Evolutionary conservation across 2,329 filamentous ascomycete genomes (phyloP).

Genomic region (Colletotrichum orchidophilum): DNA sequence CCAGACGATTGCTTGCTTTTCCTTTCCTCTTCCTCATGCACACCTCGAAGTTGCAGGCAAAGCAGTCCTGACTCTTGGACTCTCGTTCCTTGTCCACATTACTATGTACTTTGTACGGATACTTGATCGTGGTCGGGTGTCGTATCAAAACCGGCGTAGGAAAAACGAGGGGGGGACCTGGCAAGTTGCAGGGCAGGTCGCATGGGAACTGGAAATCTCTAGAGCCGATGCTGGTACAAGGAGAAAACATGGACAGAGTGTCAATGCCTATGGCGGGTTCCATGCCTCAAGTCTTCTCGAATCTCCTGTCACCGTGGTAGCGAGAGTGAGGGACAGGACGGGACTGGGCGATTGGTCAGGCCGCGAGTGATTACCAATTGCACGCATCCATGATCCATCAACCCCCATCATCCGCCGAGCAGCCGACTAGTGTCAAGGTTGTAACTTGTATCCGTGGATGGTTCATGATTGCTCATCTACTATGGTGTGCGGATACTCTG

Average conservation of each 20-base stretch:
- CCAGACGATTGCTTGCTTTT: not conserved
- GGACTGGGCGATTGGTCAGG: not conserved
- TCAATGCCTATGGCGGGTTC: not conserved
- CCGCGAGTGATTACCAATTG: slow-evolving; percentile 27
- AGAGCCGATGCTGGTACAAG: slow-evolving; percentile 8
- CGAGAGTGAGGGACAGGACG: slow-evolving; percentile 10
- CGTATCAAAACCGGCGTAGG: not conserved
- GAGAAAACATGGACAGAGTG: slow-evolving; percentile 4
- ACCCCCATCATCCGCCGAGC: not conserved
- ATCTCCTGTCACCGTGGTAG: slow-evolving; percentile 28
- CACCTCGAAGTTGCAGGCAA: not conserved
- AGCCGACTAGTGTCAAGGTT: slow-evolving; percentile 1
- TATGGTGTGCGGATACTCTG: too few relatives aligned
- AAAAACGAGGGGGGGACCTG: not conserved
- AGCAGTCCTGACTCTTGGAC: not conserved
- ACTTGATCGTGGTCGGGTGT: not conserved
- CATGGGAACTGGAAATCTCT: slow-evolving; percentile 13
- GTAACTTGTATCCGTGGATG: not conserved
- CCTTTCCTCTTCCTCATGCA: not conserved
- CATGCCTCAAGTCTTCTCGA: slow-evolving; percentile 2
- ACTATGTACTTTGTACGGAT: not conserved
- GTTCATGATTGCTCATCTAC: not conserved
- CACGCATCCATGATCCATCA: slow-evolving; percentile 16
- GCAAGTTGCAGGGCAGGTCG: not conserved
- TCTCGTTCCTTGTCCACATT: not conserved